Conservation (phyloP, 805 yeast genomes). For the Yarrowia sp. region DNA sequence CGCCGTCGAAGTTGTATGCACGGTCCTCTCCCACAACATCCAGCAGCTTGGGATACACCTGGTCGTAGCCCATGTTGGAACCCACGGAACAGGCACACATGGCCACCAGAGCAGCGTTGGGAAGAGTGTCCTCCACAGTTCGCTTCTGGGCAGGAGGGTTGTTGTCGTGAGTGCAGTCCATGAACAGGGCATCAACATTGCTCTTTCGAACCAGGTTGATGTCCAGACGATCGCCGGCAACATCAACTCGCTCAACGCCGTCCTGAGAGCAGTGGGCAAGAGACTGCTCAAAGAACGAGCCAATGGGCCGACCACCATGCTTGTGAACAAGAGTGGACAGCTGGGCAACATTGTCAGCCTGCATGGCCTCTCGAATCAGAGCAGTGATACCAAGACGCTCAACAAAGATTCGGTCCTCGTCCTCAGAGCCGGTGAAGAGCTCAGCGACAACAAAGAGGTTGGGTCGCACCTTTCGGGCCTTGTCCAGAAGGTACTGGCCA, state of each 20-base stretch:
- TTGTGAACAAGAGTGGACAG: slow-evolving; percentile 80
- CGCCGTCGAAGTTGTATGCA: slow-evolving; percentile 52
- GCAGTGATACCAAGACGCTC: slow-evolving; percentile 87
- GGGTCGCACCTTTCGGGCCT: slow-evolving; percentile 81
- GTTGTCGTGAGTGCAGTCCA: slow-evolving; percentile 98
- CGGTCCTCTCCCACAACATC: slow-evolving; percentile 78
- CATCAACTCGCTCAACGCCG: slow-evolving; percentile 26
- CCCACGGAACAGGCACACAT: slow-evolving; percentile 93
- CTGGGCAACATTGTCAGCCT: slow-evolving; percentile 85
- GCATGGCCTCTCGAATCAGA: slow-evolving; percentile 94
- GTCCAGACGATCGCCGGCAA: background rate
- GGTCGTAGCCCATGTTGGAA: slow-evolving; percentile 91
- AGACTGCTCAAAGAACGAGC: slow-evolving; percentile 79
- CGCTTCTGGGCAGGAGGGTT: slow-evolving; percentile 85
- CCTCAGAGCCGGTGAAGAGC: slow-evolving; percentile 87
- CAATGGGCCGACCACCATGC: slow-evolving; percentile 95
- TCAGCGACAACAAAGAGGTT: slow-evolving; percentile 92
- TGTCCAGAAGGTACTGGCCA: slow-evolving; percentile 81
- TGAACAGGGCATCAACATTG: slow-evolving; percentile 89
- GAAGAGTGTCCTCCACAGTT: slow-evolving; percentile 89
- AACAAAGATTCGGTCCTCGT: slow-evolving; percentile 82
- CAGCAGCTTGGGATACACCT: slow-evolving; percentile 75
- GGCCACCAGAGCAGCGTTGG: slow-evolving; percentile 91
- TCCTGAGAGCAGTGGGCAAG: slow-evolving; percentile 36
- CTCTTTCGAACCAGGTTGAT: slow-evolving; percentile 51